Evolutionary conservation across 148 eudicot species (phyloP), one percentile per base, ranked within the genome.

Genomic region (Rhododendron ferrugineum): DNA sequence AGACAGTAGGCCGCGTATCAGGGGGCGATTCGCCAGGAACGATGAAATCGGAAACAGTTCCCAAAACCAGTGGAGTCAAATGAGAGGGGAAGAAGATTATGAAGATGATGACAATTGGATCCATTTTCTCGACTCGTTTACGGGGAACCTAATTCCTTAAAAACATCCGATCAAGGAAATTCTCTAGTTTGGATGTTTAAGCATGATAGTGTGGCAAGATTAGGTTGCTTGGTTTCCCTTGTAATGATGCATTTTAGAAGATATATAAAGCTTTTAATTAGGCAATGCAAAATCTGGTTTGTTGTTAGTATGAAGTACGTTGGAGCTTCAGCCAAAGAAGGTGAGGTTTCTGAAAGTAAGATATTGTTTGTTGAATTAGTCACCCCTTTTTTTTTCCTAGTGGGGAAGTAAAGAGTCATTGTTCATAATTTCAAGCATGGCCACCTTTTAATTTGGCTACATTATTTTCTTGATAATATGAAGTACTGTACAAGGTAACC

Each of bases 21-120:
- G 94, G 86, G 99, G 98, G 34, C 90, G 99, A 26, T 95, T 95
- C 83, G 95, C 98, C 14, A 92, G 91, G 89, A 97, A 94, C 20
- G 97, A 94, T 83, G 97, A 93, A 87, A 86, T 85, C 6, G 90
- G 90, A 66, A 88, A 89, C 82, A 86, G 84, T 14, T 14, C 85
- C 47, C 88, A 88, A 54, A 78, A 78, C 85, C 85, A 89, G 78
- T 90, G 93, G 89, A 87, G 86, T 88, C 86, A 85, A 56, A 82
- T 52, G 73, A 85, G 80, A n/a, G 85, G 68, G 13, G 89, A 46
- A 20, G 92, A 91, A 72, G 92, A 89, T 36, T 93, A 89, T 5
- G 90, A 89, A 14, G 93, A 93, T 32, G 92, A 91, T 36, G 93
- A 86, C 13, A 90, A 87, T 40, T 94, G 96, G 98, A 89, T 89